Conservation (phyloP, 2,329 filamentous ascomycete species). For the Fusarium multiceps region DNA sequence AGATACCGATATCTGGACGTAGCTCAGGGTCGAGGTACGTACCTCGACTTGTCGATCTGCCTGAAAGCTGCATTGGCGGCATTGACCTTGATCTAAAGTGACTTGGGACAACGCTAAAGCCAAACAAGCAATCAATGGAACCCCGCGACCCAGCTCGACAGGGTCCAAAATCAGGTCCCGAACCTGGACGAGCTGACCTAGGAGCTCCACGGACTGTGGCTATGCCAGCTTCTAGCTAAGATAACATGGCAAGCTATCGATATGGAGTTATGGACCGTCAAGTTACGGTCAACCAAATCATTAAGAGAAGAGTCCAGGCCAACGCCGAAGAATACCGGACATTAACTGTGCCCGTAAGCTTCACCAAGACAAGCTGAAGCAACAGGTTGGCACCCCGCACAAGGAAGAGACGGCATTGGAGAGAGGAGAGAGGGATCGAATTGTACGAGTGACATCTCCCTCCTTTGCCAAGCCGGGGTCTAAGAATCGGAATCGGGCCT, state of each 20-base stretch:
- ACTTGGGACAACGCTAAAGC: constrained; percentile 36
- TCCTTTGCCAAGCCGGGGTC: constrained; percentile 33
- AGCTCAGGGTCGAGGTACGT: constrained; percentile 31
- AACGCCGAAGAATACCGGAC: constrained; percentile 1
- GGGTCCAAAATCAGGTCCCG: constrained; percentile 38
- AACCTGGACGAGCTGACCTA: constrained; percentile 44
- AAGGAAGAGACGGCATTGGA: constrained; percentile 20
- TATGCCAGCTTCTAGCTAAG: constrained; percentile 26
- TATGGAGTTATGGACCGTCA: constrained; percentile 9
- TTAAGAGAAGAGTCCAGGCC: constrained; percentile 2
- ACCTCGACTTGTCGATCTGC: constrained; percentile 32
- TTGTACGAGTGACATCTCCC: constrained; percentile 31
- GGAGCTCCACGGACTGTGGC: constrained; percentile 32
- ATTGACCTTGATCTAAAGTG: constrained; percentile 28
- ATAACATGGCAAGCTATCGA: constrained; percentile 15
- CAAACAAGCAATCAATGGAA: constrained; percentile 24
- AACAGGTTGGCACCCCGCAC: neutral
- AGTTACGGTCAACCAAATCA: constrained; percentile 18
- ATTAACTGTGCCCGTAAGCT: constrained; percentile 4
- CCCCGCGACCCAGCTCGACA: constrained; percentile 42
- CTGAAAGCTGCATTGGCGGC: constrained; percentile 43
- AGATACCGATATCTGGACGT: neutral
- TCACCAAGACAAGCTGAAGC: constrained; percentile 5
- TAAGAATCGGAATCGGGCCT: constrained; percentile 32
- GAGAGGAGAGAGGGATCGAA: constrained; percentile 6